Base-by-base conservation (phyloP, 2,329 filamentous ascomycete genomes). In the Fusarium sp. region DNA sequence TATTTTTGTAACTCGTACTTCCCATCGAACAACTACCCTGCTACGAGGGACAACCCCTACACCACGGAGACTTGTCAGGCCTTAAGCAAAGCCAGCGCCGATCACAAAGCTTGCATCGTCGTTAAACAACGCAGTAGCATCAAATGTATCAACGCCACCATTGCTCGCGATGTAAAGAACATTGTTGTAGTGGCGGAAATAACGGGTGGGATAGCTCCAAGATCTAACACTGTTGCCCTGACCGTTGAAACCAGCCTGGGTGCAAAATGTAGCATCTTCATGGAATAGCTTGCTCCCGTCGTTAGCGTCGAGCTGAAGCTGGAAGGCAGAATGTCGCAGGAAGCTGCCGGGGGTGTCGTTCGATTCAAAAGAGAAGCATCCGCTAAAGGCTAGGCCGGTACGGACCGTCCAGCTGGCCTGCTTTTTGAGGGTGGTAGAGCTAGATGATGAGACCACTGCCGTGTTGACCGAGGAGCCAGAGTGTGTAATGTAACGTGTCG, bases 381-480 rank as follows among this genome's bases (percentile, higher is more conserved):
- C 70, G 2, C 57, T 73, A 20, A 73, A 73, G 5, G 60, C 70
- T n/a, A 72, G n/a, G 0, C 70, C 70, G 1, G 65, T 35, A 2
- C 70, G 70, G 4, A 72, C 60, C 0, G 60, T 73, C 70, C 70
- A 72, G 5, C 65, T 72, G 1, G 65, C 70, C 22, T 72, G 71
- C 18, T 72, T 45, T 33, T 56, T 73, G 16, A 72, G 70, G 0
- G 56, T 18, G 5, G 48, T n/a, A 5, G 48, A n/a, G 27, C 57
- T 73, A 4, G 70, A 73, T 18, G 58, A 56, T 6, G 24, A 24
- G 14, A 72, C 37, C 1, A 72, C 18, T 3, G 73, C 60, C 1
- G 70, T 73, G 13, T 73, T 73, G 31, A 72, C 56, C 3, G 58
- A 29, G 1, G 70, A 70, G 31, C 8, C 33, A 1, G 24, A 73